Conservation (phyloP, 805 yeast genomes). For the Yarrowia hollandica region DNA sequence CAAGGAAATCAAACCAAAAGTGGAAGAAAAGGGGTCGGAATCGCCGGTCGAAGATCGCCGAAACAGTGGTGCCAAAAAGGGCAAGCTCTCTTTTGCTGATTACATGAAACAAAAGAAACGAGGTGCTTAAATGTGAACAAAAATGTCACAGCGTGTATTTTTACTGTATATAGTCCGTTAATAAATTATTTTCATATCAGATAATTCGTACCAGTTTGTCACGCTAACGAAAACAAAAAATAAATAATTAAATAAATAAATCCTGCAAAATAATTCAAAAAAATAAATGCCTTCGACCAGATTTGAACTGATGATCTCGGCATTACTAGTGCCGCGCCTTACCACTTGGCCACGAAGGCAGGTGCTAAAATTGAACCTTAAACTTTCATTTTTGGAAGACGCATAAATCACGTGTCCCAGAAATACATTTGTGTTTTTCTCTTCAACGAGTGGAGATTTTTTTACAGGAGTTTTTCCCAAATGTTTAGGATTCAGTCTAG, state of each 20-base stretch:
- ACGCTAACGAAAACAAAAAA: too few species aligned
- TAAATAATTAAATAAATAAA: not conserved
- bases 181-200: not conserved
- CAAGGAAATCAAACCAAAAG: conserved; percentile 10
- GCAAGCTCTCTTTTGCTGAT: conserved; percentile 24
- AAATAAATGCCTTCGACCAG: conserved; percentile 23
- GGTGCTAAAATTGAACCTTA: not conserved
- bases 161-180: conserved; percentile 6
- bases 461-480: not conserved
- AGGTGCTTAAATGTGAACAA: not conserved
- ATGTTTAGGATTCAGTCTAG: not conserved
- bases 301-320: conserved; percentile 28
- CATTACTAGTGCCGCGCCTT: conserved; percentile 29
- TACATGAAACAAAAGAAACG: conserved; percentile 25
- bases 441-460: not conserved
- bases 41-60: conserved; percentile 7
- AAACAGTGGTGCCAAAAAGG: conserved; percentile 16
- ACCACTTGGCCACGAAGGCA: conserved; percentile 29
- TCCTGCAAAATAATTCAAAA: not conserved
- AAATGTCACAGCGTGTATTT: too few species aligned
- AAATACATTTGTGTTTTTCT: not conserved
- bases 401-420: not conserved
- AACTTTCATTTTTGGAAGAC: not conserved
- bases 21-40: conserved; percentile 8
- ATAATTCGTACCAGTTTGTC: too few species aligned